Evolutionary conservation across 2,329 filamentous ascomycete species (phyloP).

Genomic region (Pseudogymnoascus sp.): DNA sequence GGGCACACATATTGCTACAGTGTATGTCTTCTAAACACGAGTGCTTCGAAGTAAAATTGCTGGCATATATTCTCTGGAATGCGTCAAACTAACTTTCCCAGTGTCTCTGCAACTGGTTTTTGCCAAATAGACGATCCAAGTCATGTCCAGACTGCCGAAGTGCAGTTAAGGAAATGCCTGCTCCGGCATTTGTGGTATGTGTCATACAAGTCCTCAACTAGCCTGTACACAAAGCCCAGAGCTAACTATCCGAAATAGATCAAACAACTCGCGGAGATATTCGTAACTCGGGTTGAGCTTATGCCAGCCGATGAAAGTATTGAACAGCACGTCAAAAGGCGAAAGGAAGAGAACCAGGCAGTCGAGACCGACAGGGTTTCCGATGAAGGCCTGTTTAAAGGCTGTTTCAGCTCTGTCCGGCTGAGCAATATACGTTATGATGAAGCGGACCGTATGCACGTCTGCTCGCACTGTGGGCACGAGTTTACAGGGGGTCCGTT

Average conservation of each 20-base stretch:
- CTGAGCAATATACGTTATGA: conserved; percentile 36
- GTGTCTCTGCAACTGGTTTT: conserved; percentile 32
- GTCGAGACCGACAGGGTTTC: conserved; percentile 52
- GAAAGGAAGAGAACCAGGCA: conserved; percentile 50
- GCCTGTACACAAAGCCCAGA: background rate
- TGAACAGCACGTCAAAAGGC: conserved; percentile 50
- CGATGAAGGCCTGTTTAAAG: conserved; percentile 54
- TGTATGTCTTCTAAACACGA: conserved; percentile 32
- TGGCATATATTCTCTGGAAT: background rate
- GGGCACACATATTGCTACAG: conserved; percentile 68
- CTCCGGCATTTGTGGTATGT: conserved; percentile 56
- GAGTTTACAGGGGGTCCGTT: conserved; percentile 52
- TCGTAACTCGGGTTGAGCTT: conserved; percentile 51
- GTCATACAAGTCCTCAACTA: background rate
- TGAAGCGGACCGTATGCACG: conserved; percentile 50
- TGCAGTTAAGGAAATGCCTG: conserved; percentile 49
- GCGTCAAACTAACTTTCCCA: conserved; percentile 18
- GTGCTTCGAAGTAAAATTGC: background rate
- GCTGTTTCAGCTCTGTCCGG: conserved; percentile 30
- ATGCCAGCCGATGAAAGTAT: conserved; percentile 56
- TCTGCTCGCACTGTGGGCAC: conserved; percentile 55
- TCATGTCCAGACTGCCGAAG: conserved; percentile 63
- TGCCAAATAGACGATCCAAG: conserved; percentile 44
- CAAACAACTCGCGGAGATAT: conserved; percentile 56
- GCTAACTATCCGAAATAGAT: conserved; percentile 36